Percentiles rank a stretch among this genome's conserved stretches.
Evolutionary conservation across 306 rosid genomes (phyloP).

Genomic region (Vigna trinervia): DNA sequence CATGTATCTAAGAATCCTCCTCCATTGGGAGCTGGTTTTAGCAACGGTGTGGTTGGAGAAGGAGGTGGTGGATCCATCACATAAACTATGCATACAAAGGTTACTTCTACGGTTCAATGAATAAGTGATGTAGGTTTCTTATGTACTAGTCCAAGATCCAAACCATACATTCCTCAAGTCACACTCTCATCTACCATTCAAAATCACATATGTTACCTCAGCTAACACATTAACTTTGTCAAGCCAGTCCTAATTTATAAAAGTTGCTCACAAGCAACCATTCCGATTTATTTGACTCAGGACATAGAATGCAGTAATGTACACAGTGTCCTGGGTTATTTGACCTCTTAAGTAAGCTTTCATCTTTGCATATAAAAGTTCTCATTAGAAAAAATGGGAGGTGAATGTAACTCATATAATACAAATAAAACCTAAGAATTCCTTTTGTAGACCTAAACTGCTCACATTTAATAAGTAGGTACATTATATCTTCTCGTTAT

Average conservation of each 20-base stretch:
- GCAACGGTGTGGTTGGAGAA: constrained; percentile 57
- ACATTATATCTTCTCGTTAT: too few relatives aligned
- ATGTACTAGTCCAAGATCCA: constrained; percentile 10
- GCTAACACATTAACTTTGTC: constrained; percentile 49
- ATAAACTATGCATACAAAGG: background rate
- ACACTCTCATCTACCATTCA: constrained; percentile 65
- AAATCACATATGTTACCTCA: constrained; percentile 40
- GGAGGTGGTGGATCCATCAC: constrained; percentile 68
- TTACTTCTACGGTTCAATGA: background rate
- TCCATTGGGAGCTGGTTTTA: constrained; percentile 48
- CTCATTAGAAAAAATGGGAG: too few relatives aligned
- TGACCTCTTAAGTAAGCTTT: too few relatives aligned
- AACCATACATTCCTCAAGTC: constrained; percentile 50
- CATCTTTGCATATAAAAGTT: too few relatives aligned
- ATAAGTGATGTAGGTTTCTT: constrained; percentile 25
- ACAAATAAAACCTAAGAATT: too few relatives aligned
- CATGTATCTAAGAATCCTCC: constrained; percentile 65
- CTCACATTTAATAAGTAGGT: too few relatives aligned
- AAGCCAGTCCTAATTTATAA: constrained; percentile 1
- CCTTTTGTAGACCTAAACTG: too few relatives aligned
- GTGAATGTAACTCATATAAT: too few relatives aligned
- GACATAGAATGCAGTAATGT: background rate
- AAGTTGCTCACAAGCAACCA: constrained; percentile 10
- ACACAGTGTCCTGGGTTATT: background rate
- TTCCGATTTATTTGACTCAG: background rate